Evolutionary conservation across 176 grass and related monocot genomes (phyloP).

Genomic region (Oryza meyeriana): DNA sequence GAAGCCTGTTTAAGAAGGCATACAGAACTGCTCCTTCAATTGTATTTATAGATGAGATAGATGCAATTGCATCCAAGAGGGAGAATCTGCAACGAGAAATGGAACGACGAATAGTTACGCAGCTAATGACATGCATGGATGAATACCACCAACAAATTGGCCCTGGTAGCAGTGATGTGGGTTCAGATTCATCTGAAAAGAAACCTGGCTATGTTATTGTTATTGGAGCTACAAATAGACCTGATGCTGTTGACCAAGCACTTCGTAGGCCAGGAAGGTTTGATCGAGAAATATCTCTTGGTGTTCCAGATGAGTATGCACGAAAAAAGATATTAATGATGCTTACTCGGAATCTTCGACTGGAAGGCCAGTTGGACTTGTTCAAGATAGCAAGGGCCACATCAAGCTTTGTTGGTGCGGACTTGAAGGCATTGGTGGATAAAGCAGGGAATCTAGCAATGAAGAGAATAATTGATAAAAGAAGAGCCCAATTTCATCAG

Average conservation of each 20-base stretch:
- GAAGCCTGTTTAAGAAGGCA: conserved; percentile 84
- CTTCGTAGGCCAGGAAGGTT: conserved; percentile 88
- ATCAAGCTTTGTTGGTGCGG: conserved; percentile 95
- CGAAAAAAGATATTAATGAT: conserved; percentile 72
- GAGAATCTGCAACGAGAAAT: conserved; percentile 87
- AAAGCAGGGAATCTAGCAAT: conserved; percentile 97
- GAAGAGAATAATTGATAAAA: conserved; percentile 82
- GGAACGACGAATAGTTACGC: conserved; percentile 88
- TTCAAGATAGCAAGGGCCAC: conserved; percentile 89
- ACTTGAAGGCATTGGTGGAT: conserved; percentile 79
- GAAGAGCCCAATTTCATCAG: conserved; percentile 34
- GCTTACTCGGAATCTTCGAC: conserved; percentile 64
- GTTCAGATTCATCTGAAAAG: conserved; percentile 60
- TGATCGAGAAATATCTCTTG: conserved; percentile 81
- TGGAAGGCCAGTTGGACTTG: conserved; percentile 74
- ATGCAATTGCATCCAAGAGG: conserved; percentile 97
- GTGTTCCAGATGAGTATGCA: conserved; percentile 87
- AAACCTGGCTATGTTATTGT: conserved; percentile 90
- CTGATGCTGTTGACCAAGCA: conserved; percentile 92
- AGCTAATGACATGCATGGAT: conserved; percentile 98
- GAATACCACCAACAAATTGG: conserved; percentile 71
- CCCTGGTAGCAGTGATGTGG: conserved; percentile 11
- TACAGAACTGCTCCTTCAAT: conserved; percentile 91
- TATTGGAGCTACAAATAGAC: conserved; percentile 95
- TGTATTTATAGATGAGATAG: conserved; percentile 96